Evolutionary conservation across 1,139 yeast species (phyloP), one percentile per base, ranked within the genome.

Genomic region (Groenewaldozyma sp.): DNA sequence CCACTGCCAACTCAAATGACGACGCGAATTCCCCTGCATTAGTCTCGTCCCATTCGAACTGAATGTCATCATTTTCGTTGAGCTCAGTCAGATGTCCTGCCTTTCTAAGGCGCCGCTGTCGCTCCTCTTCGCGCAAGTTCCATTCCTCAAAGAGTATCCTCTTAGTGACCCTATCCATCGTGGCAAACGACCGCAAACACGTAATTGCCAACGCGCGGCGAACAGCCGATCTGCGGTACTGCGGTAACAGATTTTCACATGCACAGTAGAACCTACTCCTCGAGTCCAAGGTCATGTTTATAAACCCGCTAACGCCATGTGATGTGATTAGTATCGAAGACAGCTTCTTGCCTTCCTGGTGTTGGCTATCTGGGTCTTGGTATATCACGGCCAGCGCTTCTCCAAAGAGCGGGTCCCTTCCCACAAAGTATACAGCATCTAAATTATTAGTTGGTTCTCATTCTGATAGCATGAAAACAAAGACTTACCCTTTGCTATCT

Each of bases 201-300:
- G 93, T 70, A 4, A 87, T 75, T 0, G 96, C 96, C 33, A 88
- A 64, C 0, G 93, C 79, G 46, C 76, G 71, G 46, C 94, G 68
- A 3, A 81, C 84, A 38, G 74, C 74, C 11, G 86, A 75, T 10
- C 66, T 58, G 47, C 67, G 66, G 50, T 70, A 69, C 10, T 67
- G 60, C 0, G 68, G 66, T 0, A 71, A 58, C 37, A 88, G 64
- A 52, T 86, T 86, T 47, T 78, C 75, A 50, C 93, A 75, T 1
- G 94, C 93, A 1, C 82, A 86, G 64, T 73, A 82, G 56, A 78
- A 88, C 39, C 83, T 67, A 2, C 95, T 83, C 32, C 71, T 60
- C 0, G 68, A 59, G 43, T 73, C 74, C 28, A 84, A 60, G 4
- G 84, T 74, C 53, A 87, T 64, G 35, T 79, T 70, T 27, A 72